Evolutionary conservation across 306 rosid species (phyloP), one percentile per base, ranked within the genome.

Genomic region (Castanea mollissima): DNA sequence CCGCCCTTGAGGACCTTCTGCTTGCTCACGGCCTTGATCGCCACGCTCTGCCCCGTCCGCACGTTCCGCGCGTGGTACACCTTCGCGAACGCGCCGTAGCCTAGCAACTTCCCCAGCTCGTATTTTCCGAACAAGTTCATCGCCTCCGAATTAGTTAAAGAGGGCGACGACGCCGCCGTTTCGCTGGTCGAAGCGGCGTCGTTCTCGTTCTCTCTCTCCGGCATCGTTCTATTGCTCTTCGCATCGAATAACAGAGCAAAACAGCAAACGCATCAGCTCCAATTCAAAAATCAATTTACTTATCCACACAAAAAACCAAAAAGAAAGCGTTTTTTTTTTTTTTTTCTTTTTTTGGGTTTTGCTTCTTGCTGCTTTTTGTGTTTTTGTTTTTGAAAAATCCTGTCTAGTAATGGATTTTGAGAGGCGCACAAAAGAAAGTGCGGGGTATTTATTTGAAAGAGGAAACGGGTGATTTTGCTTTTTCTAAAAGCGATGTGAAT

Each of bases 11-110:
- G 3, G 3, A 90, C 55, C 82, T 89, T 89, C 49, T 65, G 79
- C 76, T 88, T 91, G 94, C 86, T 93, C 4, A 95, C 86, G 1
- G 87, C 88, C 69, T 95, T 95, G 2, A 92, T 78, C 21, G 99
- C 99, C 44, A 95, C 99, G 80, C 90, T 85, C 83, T 84, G 74
- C 0, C 92, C 91, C 0, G 84, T 85, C 2, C 5, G 6, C 12
- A 91, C 32, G 44, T 85, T 73, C 18, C 87, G 79, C 10, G 92
- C 99, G 70, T 90, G 93, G 80, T 90, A 95, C 7, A 95, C 99
- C 82, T 91, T 95, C 0, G 92, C 98, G 49, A 85, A 91, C 0
- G 97, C 95, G 2, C 99, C 99, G 4, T 81, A 58, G 0, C 99
- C 99, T 0, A 95, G 73, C 2, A 95, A 76, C 71, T 63, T 80